Percentiles rank a stretch among this genome's conserved stretches.
Conservation (phyloP, 768 basidiomycete genomes). For the Chiua virens region DNA sequence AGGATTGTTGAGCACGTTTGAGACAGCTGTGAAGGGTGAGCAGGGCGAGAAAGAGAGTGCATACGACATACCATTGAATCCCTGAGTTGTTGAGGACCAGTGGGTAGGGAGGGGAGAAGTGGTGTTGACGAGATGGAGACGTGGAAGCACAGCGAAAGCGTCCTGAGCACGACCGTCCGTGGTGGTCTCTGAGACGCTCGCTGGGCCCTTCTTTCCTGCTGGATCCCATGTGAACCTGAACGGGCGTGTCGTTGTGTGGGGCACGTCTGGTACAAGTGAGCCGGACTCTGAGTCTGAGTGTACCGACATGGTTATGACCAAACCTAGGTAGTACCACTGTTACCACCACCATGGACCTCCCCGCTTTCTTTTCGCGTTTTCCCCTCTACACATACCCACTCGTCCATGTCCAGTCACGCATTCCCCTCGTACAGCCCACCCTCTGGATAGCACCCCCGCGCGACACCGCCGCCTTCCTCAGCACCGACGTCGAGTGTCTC, state of each 20-base stretch:
- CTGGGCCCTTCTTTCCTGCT: slow-evolving; percentile 58
- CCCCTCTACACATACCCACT: slow-evolving; percentile 57
- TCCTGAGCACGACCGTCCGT: slow-evolving; percentile 63
- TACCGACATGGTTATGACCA: slow-evolving; percentile 36
- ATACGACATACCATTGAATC: slow-evolving; percentile 75
- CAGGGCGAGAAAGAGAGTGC: neutral
- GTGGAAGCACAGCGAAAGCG: slow-evolving; percentile 46
- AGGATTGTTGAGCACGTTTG: slow-evolving; percentile 90
- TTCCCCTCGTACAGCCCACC: slow-evolving; percentile 38
- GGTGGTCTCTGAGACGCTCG: slow-evolving; percentile 73
- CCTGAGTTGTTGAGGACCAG: slow-evolving; percentile 82
- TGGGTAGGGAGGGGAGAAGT: slow-evolving; percentile 57
- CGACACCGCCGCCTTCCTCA: slow-evolving; percentile 41
- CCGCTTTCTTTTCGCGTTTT: slow-evolving; percentile 54
- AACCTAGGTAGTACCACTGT: too few relatives aligned
- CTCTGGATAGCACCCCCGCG: slow-evolving; percentile 68
- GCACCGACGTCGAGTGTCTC: slow-evolving; percentile 80
- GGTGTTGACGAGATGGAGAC: slow-evolving; percentile 44
- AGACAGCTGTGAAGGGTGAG: slow-evolving; percentile 66
- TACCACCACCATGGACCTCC: slow-evolving; percentile 37
- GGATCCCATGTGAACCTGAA: slow-evolving; percentile 81
- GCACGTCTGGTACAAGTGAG: too few relatives aligned
- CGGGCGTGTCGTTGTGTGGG: slow-evolving; percentile 43
- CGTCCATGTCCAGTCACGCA: slow-evolving; percentile 29
- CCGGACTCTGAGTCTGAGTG: slow-evolving; percentile 42